A percentile compares a stretch with the other conserved stretches of the same genome.
These are phyloP conservation scores for Vigna hirtella DNA, from an alignment of 306 rosid species.

Conservation along the genomic window DNA sequence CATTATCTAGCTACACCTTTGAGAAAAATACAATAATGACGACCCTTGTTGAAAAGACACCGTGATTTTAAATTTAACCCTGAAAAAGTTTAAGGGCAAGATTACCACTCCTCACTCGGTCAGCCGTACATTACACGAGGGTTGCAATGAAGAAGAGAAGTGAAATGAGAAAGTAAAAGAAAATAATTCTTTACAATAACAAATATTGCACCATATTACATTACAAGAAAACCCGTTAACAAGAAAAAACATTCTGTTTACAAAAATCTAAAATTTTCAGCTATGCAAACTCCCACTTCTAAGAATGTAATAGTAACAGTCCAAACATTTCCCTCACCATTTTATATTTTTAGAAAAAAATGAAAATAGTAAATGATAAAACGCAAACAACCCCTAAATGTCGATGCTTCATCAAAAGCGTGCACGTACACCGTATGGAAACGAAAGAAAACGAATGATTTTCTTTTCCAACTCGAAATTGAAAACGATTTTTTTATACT, in stretches of 20 bases:
- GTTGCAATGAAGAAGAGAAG: not conserved
- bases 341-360: not conserved
- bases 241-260: not conserved
- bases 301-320: not conserved
- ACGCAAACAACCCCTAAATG: not conserved
- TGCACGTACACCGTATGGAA: not conserved
- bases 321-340: not conserved
- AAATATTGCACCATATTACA: not conserved
- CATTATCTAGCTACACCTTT: not conserved
- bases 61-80: not conserved
- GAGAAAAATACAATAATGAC: not conserved
- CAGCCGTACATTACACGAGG: not conserved
- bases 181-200: not conserved
- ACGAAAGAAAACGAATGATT: not conserved
- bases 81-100: not conserved
- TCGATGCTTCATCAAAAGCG: slow-evolving; percentile 18
- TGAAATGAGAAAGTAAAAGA: not conserved
- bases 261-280: not conserved
- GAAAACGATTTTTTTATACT: not conserved
- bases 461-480: not conserved
- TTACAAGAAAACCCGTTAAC: not conserved
- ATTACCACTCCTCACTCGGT: not conserved
- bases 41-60: not conserved
- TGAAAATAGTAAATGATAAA: not conserved
- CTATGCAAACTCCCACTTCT: not conserved